Evolutionary conservation across 192 early-diverging fungal genomes (phyloP), one percentile per base, ranked within the genome.

Genomic region (Radiomyces spectabilis): DNA sequence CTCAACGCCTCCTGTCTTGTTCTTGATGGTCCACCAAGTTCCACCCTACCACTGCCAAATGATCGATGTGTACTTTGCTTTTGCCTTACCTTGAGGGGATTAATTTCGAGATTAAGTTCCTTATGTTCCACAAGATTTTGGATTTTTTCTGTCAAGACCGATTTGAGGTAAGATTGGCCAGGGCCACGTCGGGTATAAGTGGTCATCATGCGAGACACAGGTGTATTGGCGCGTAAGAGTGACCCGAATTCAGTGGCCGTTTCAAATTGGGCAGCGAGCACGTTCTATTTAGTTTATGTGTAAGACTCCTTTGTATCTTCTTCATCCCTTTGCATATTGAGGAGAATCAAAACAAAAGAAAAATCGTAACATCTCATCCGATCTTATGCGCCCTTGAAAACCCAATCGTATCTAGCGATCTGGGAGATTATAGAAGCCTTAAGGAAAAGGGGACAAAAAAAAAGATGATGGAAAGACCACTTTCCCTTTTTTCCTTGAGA

Each of bases 201-300:
- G 31, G 94, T 95, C 92, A 98, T 94, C 93, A 96, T 96, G 27
- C 95, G 85, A 18, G 94, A 95, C 7, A 96, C 91, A 0, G 95
- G 92, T n/a, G 93, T 95, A 72, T 98, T 98, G 41, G 94, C 91
- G 29, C 95, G 89, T 54, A 98, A 75, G n/a, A 98, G 71, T n/a
- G 84, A 89, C 27, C 84, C 86, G 48, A 93, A 95, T 61, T 95
- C 91, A 18, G 82, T 87, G 0, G 91, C 84, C 21, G 83, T 83
- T 51, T 93, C 93, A 63, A 98, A 96, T 67, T 98, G 89, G 16
- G 88, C 87, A 9, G 92, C 84, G 24, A 98, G 69, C 15, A 93
- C 93, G 29, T 87, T 69, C 67, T 69, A 58, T 33, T 30, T 5
- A 19, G 6, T 13, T 8, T 1, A 45, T 34, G n/a, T n/a, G n/a